Conservation (phyloP, 768 basidiomycete species). For the Termitomyces heimii region DNA sequence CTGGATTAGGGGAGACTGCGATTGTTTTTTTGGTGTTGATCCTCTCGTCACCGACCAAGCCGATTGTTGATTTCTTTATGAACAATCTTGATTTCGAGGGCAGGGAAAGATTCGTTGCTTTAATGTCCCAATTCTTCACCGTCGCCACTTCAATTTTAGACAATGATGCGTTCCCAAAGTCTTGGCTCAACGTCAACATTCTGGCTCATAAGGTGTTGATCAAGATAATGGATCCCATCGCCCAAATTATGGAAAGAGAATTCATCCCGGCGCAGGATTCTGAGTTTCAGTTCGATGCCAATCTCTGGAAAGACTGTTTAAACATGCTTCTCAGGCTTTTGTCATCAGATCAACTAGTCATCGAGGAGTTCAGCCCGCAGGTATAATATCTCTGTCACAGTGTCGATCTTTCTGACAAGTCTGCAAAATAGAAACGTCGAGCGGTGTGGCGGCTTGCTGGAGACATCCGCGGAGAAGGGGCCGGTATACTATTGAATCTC, state of each 20-base stretch:
- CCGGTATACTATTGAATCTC: slow-evolving; percentile 66
- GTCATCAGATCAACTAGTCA: slow-evolving; percentile 86
- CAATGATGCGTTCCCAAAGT: slow-evolving; percentile 83
- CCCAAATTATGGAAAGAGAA: slow-evolving; percentile 68
- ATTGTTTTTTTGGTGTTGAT: slow-evolving; percentile 80
- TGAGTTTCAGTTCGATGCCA: slow-evolving; percentile 62
- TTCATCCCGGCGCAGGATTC: slow-evolving; percentile 72
- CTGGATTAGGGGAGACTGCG: slow-evolving; percentile 79
- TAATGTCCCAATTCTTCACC: slow-evolving; percentile 76
- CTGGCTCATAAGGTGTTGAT: slow-evolving; percentile 83
- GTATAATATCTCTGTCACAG: slow-evolving; percentile 29
- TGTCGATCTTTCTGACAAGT: background rate
- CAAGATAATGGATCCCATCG: slow-evolving; percentile 81
- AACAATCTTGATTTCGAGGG: slow-evolving; percentile 87
- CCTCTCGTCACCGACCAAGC: slow-evolving; percentile 70
- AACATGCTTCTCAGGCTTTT: slow-evolving; percentile 78
- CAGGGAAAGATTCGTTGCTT: slow-evolving; percentile 62
- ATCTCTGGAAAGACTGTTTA: slow-evolving; percentile 79
- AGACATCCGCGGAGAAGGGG: slow-evolving; percentile 90
- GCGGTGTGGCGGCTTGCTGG: slow-evolving; percentile 96
- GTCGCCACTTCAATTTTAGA: slow-evolving; percentile 76
- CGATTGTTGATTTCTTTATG: slow-evolving; percentile 75
- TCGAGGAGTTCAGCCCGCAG: slow-evolving; percentile 95
- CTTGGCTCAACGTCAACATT: slow-evolving; percentile 90
- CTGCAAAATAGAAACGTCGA: slow-evolving; percentile 68